These are phyloP conservation scores for Salix udensis DNA, from an alignment of 345 rosid species.

Conservation along the genomic window DNA sequence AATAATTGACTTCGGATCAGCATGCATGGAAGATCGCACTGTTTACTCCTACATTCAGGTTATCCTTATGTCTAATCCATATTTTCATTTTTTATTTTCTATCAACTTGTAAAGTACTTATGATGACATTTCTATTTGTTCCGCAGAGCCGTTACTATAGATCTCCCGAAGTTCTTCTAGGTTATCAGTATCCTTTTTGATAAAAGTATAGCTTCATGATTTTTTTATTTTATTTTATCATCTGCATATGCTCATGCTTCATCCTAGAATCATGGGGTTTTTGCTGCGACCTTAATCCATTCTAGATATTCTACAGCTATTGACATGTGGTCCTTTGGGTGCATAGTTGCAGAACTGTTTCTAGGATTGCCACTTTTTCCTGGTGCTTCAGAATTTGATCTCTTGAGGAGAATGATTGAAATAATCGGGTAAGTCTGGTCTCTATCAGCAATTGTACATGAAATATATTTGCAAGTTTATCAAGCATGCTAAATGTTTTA, in stretches of 20 bases:
- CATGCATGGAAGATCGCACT: constrained; percentile 97
- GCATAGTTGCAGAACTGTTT: constrained; percentile 98
- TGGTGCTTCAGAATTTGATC: constrained; percentile 98
- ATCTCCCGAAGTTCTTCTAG: constrained; percentile 98
- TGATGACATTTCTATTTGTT: constrained; percentile 26
- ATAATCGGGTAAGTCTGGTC: constrained; percentile 71
- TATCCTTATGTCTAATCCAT: constrained; percentile 9
- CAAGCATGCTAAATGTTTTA: not conserved
- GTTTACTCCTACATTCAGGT: constrained; percentile 99
- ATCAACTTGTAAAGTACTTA: constrained; percentile 9
- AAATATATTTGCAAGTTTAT: not conserved
- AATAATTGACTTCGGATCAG: constrained; percentile 99
- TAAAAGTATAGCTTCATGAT: not conserved
- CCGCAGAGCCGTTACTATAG: constrained; percentile 99
- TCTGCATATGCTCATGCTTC: not conserved
- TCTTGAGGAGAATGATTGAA: constrained; percentile 81
- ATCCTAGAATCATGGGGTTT: constrained; percentile 1
- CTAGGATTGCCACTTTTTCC: constrained; percentile 97
- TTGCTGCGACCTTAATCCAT: constrained; percentile 39
- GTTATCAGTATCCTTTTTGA: constrained; percentile 87
- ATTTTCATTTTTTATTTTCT: constrained; percentile 6
- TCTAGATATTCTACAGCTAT: constrained; percentile 89
- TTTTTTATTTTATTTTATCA: not conserved
- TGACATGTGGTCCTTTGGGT: constrained; percentile 99
- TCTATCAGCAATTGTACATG: not conserved